Conservation (phyloP, 371 early-diverging fungal genomes). For the Rhizopus sp. region DNA sequence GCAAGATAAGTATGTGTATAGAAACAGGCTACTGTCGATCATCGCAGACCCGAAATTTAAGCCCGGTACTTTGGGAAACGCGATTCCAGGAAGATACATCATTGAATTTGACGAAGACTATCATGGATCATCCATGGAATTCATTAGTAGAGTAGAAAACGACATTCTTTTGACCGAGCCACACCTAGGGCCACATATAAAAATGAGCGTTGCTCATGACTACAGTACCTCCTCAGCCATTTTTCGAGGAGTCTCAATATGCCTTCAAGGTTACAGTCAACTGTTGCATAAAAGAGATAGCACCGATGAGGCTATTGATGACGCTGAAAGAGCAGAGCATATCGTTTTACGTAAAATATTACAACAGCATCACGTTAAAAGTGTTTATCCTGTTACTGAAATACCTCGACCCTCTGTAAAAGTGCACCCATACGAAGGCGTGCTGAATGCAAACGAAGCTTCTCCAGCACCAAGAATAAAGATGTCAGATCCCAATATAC, state of each 20-base stretch:
- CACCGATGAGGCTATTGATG: background rate
- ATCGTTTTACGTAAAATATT: slow-evolving; percentile 17
- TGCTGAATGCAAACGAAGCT: background rate
- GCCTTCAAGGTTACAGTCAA: slow-evolving; percentile 9
- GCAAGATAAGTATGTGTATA: too few relatives aligned
- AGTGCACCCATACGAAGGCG: background rate
- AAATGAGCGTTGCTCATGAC: slow-evolving; percentile 30
- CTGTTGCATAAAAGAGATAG: slow-evolving; percentile 5
- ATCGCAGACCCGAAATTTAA: slow-evolving; percentile 22
- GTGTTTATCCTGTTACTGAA: slow-evolving; percentile 38
- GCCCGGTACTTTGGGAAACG: slow-evolving; percentile 20
- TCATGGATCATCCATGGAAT: slow-evolving; percentile 24
- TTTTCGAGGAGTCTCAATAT: slow-evolving; percentile 41
- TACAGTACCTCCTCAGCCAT: slow-evolving; percentile 25
- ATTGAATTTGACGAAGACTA: slow-evolving; percentile 36
- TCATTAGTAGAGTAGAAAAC: slow-evolving; percentile 25
- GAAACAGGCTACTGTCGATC: slow-evolving; percentile 1
- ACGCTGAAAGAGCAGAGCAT: slow-evolving; percentile 4
- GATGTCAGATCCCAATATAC: background rate
- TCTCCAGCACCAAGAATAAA: slow-evolving; percentile 1
- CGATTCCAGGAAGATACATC: slow-evolving; percentile 40
- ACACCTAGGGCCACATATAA: slow-evolving; percentile 18
- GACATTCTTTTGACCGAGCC: slow-evolving; percentile 19
- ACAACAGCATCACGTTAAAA: slow-evolving; percentile 27
- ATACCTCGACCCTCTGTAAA: slow-evolving; percentile 30